A percentile compares a stretch with the other conserved stretches of the same genome.
Conservation (phyloP, 2,329 filamentous ascomycete genomes). For the Diplodia mutila region DNA sequence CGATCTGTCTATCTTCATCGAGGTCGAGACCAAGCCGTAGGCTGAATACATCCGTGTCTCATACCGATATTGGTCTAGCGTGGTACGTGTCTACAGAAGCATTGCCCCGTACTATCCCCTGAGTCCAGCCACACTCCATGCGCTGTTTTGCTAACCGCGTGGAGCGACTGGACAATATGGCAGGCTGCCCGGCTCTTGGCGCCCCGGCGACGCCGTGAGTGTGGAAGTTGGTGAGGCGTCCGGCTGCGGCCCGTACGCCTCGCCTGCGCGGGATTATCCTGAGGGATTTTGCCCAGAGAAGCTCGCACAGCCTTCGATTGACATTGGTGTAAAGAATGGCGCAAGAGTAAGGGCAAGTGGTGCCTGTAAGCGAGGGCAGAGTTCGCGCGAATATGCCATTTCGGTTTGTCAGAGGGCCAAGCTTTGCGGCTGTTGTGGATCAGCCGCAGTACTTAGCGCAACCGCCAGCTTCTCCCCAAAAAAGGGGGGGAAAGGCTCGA, state of each 20-base stretch:
- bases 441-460: constrained; percentile 14
- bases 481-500: not conserved
- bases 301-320: not conserved
- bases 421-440: constrained; percentile 21
- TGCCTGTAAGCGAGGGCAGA: not conserved
- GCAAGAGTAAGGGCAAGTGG: not conserved
- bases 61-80: not conserved
- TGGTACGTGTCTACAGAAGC: not conserved
- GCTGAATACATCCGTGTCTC: not conserved
- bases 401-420: not conserved
- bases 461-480: not conserved
- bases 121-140: constrained; percentile 3
- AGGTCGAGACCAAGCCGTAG: not conserved
- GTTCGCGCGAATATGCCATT: not conserved
- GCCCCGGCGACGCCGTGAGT: not conserved
- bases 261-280: not conserved
- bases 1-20: not conserved
- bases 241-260: not conserved
- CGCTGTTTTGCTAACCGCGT: not conserved
- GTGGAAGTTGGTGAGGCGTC: constrained; percentile 1
- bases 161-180: not conserved
- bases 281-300: not conserved
- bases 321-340: not conserved
- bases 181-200: not conserved
- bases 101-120: not conserved